Conservation (phyloP, 768 basidiomycete species). For the Mrakia frigida region DNA sequence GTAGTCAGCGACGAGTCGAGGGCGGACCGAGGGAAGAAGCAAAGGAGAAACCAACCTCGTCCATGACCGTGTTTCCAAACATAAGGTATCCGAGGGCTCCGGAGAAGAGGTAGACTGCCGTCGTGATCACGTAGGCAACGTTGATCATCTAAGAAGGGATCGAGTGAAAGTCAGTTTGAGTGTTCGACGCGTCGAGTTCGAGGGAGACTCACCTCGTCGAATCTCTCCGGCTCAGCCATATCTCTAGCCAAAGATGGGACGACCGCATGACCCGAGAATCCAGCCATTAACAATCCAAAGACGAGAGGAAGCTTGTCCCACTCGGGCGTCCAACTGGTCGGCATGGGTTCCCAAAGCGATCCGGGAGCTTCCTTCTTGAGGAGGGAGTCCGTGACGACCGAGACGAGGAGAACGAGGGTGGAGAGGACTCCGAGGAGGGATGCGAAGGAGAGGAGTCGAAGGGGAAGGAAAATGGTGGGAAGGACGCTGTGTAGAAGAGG, state of each 20-base stretch:
- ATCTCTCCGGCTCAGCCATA: conserved; percentile 75
- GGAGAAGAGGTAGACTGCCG: conserved; percentile 56
- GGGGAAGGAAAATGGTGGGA: conserved; percentile 77
- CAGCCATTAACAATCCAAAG: conserved; percentile 87
- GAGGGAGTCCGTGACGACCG: conserved; percentile 76
- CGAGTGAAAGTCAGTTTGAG: background rate
- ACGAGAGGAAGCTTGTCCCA: conserved; percentile 64
- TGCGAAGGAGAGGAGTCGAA: conserved; percentile 78
- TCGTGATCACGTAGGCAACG: conserved; percentile 53
- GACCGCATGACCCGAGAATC: conserved; percentile 90
- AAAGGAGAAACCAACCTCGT: conserved; percentile 36
- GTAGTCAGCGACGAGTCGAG: background rate
- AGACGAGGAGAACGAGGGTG: conserved; percentile 64
- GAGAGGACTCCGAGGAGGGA: conserved; percentile 74
- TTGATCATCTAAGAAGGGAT: conserved; percentile 12
- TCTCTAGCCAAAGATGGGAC: conserved; percentile 85
- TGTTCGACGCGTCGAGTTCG: background rate
- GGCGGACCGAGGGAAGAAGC: background rate
- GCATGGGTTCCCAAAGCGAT: conserved; percentile 67
- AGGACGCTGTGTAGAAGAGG: conserved; percentile 66
- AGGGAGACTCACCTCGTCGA: conserved; percentile 56
- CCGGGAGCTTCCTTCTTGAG: conserved; percentile 69
- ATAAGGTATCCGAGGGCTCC: conserved; percentile 82
- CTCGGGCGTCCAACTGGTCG: conserved; percentile 58
- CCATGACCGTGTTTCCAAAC: conserved; percentile 68